A percentile compares a stretch with the other conserved stretches of the same genome.
phyloP scores from a whole-genome alignment of 345 rosid species.

The Pistacia integerrima region DNA sequence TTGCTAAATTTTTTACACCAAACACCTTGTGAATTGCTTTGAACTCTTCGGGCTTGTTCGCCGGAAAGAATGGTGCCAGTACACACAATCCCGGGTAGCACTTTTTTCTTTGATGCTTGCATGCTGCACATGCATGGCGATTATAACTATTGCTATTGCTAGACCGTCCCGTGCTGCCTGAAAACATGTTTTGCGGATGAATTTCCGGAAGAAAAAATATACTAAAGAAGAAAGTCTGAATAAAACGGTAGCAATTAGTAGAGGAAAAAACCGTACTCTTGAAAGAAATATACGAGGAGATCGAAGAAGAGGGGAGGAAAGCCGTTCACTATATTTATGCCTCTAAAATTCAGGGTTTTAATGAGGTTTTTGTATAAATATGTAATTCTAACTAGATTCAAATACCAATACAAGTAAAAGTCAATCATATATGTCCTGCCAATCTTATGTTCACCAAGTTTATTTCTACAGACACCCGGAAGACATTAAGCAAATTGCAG shows the following conservation, averaged over 20 bases:
- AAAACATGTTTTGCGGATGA: background rate
- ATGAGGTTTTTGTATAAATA: background rate
- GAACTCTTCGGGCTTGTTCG: conserved; percentile 6
- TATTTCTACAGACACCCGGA: background rate
- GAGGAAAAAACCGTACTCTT: background rate
- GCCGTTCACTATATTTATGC: background rate
- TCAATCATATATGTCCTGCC: background rate
- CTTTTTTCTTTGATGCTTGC: conserved; percentile 36
- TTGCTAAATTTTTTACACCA: conserved; percentile 24
- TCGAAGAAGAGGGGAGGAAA: background rate
- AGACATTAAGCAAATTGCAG: background rate
- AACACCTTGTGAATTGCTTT: conserved; percentile 22
- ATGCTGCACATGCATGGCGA: conserved; percentile 33
- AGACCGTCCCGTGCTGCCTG: background rate
- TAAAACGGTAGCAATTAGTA: background rate
- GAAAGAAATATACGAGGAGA: too few relatives aligned
- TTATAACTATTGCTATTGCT: background rate
- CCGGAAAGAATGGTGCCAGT: conserved; percentile 27
- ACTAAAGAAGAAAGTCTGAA: too few relatives aligned
- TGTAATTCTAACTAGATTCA: background rate
- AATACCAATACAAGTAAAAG: background rate
- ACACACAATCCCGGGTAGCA: conserved; percentile 23
- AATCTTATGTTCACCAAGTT: background rate
- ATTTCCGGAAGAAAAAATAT: too few relatives aligned
- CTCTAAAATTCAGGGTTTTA: conserved; percentile 9